Evolutionary conservation across 2,329 filamentous ascomycete genomes (phyloP), one percentile per base, ranked within the genome.

Genomic region (Fusarium torulosum): DNA sequence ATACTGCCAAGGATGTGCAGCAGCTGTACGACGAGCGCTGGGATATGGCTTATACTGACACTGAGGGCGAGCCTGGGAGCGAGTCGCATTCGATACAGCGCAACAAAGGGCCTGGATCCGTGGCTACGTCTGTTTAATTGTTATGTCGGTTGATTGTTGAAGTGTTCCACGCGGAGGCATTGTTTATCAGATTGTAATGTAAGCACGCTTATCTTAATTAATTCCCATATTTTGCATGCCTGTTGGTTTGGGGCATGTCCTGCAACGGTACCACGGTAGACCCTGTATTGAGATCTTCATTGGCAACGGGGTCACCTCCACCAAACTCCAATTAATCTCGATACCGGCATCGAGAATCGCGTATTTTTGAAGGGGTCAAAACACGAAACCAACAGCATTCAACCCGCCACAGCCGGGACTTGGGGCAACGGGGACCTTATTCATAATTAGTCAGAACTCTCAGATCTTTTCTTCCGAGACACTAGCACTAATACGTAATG

Each of bases 1-100:
- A 61, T 1, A 67, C 73, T 0, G 67, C 77, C 0, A 57, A 56
- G 38, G 69, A 76, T 23, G 68, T 78, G 14, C 76, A 77, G 59
- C 50, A 56, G 21, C 62, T 72, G 43, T 76, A 76, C 27, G 51
- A 71, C 6, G 66, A 72, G 7, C 73, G 72, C 2, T 80, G 78
- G 78, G 76, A 80, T 25, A 69, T 74, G 8, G 66, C 70, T 11
- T 58, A 73, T 20, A 52, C 67, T 2, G 46, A 71, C 19, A 53
- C 67, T 4, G 46, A 71, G 27, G 52, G 59, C 13, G 53, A 53
- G 45, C 25, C 63, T 20, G 53, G 15, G 19, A 47, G 63, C 8
- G 55, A 72, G 3, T 60, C 58, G 31, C 51, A 53, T 7, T 67
- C 59, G 7, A 46, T 58, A 13, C 45, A 63, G 19, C 52, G 46